A percentile compares a stretch with the other conserved stretches of the same genome.
These are phyloP conservation scores for Phalaenopsis hybrid DNA, from an alignment of 116 monocot species.

Conservation along the genomic window DNA sequence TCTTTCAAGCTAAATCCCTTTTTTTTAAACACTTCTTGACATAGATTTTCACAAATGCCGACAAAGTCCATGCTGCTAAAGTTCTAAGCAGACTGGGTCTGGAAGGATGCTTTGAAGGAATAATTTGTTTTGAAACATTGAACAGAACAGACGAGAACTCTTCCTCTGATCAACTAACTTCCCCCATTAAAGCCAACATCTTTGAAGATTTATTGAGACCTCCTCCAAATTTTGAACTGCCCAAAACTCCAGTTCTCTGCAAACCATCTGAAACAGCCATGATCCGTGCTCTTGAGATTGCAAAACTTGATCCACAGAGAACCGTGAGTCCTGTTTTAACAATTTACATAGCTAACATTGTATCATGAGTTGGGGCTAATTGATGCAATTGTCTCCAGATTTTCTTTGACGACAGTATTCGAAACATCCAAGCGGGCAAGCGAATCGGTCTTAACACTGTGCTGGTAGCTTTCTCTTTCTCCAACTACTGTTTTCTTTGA, in stretches of 20 bases:
- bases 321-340: constrained; percentile 25
- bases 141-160: constrained; percentile 17
- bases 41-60: constrained; percentile 26
- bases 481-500: too few relatives aligned
- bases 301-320: constrained; percentile 52
- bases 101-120: constrained; percentile 50
- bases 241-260: constrained; percentile 60
- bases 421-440: constrained; percentile 74
- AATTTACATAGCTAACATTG: background rate
- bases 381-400: constrained; percentile 23
- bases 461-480: constrained; percentile 34
- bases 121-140: constrained; percentile 57
- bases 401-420: constrained; percentile 77
- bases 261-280: constrained; percentile 68
- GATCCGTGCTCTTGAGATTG: constrained; percentile 47
- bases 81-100: constrained; percentile 42
- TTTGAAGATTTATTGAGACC: constrained; percentile 34
- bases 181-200: constrained; percentile 1
- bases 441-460: constrained; percentile 60
- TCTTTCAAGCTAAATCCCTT: background rate
- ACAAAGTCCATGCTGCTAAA: constrained; percentile 27
- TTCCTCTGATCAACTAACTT: background rate
- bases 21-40: background rate
- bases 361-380: background rate
- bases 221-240: constrained; percentile 20